Conservation (phyloP, 1,284 basidiomycete species). For the Ustilago crameri region DNA sequence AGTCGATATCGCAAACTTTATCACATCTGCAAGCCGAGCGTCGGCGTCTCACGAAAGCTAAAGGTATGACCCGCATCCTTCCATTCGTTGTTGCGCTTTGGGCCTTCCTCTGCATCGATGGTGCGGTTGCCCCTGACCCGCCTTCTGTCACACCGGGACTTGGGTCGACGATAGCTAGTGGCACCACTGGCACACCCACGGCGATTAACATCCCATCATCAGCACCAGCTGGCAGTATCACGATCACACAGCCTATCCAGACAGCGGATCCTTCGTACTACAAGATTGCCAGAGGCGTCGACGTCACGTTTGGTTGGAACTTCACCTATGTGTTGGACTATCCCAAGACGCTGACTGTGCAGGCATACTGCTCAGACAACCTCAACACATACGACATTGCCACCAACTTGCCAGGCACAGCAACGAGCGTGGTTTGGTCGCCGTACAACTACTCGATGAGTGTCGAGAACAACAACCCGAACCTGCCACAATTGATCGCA, state of each 20-base stretch:
- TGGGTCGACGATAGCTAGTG: not conserved
- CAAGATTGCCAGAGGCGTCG: slow-evolving; percentile 64
- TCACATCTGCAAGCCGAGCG: not conserved
- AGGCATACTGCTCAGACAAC: slow-evolving; percentile 63
- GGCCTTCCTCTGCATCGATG: slow-evolving; percentile 22
- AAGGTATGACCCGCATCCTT: slow-evolving; percentile 16
- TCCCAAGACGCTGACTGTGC: slow-evolving; percentile 55
- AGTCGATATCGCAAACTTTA: not conserved
- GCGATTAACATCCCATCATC: slow-evolving; percentile 49
- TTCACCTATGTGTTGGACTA: slow-evolving; percentile 62
- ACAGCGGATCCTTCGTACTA: slow-evolving; percentile 65
- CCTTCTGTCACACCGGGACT: slow-evolving; percentile 38
- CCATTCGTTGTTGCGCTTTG: slow-evolving; percentile 27
- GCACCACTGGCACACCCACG: slow-evolving; percentile 7
- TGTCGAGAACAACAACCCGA: slow-evolving; percentile 46
- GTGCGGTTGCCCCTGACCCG: slow-evolving; percentile 32
- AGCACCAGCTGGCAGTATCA: slow-evolving; percentile 62
- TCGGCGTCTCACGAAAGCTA: not conserved
- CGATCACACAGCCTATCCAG: slow-evolving; percentile 62
- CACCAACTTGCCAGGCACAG: slow-evolving; percentile 58
- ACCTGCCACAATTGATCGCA: slow-evolving; percentile 57
- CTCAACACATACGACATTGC: slow-evolving; percentile 63
- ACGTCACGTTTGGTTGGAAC: slow-evolving; percentile 67
- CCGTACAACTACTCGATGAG: slow-evolving; percentile 60
- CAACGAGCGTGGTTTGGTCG: slow-evolving; percentile 61